Base-by-base conservation (phyloP, 345 rosid species). In the Abelmoschus esculentus region DNA sequence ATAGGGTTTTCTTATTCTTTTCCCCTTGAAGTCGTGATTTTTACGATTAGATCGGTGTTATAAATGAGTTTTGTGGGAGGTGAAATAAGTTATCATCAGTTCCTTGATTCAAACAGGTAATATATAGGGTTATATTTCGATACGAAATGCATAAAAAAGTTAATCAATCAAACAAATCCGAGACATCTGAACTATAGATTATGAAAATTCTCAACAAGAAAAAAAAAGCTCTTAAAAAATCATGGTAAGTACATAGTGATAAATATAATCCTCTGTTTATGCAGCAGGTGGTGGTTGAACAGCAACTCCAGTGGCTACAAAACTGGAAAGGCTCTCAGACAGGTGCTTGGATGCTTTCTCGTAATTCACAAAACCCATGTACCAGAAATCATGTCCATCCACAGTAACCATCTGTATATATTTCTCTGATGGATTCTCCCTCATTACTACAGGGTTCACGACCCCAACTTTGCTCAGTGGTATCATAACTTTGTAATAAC, bases 351-450 rank as follows among this genome's bases (percentile, higher is more conserved):
- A 69, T 12, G 95, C 95, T 77, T 89, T 89, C 46, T 86, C 89
- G 42, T 73, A 82, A 72, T 80, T 85, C 60, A 89, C 87, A 60
- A 89, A 85, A 1, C 95, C 95, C 95, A 86, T 86, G 66, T 79
- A 89, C 95, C 95, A 89, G 77, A 89, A 89, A 34, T 86, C 88
- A 56, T 86, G 95, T 0, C 83, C 89, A 58, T 89, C 95, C 55
- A 75, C 42, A 0, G 86, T 86, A 8, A 74, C 79, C 3, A 86
- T 60, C 80, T 86, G 88, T 19, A 89, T 74, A 79, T 83, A 86
- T 59, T 75, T 86, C 79, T 83, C 89, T 3, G 86, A 75, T 29
- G 80, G 79, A 46, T 73, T 76, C 49, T 82, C 89, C 74, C 67
- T 81, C 87, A 76, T 79, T 3, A 76, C 14, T 58, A 83, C 88